A percentile compares a stretch with the other conserved stretches of the same genome.
Evolutionary conservation across 345 rosid genomes (phyloP).

Genomic region (Cardamine chenopodiifolia): DNA sequence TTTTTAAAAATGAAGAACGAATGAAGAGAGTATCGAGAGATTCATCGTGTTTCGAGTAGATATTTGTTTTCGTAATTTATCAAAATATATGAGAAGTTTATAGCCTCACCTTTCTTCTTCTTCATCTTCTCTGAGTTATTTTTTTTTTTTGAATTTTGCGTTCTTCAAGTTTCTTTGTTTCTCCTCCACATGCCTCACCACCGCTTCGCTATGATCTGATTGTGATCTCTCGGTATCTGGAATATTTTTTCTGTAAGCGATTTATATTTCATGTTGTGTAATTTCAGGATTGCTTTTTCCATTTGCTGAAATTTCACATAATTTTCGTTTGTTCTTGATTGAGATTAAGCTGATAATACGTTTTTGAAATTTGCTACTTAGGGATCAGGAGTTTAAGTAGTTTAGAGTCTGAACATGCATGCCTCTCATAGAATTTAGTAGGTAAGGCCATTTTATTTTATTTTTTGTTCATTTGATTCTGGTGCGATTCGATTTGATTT

Average conservation of each 20-base stretch:
- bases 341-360: neutral
- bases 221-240: constrained; percentile 34
- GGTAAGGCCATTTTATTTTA: neutral
- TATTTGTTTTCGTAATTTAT: constrained; percentile 33
- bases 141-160: constrained; percentile 10
- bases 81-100: constrained; percentile 35
- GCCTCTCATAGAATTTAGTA: neutral
- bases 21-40: constrained; percentile 24
- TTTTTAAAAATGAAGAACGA: constrained; percentile 15
- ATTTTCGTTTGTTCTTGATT: constrained; percentile 13
- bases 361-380: neutral
- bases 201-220: constrained; percentile 32
- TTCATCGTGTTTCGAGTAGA: constrained; percentile 29
- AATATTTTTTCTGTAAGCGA: neutral
- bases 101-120: constrained; percentile 40
- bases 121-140: constrained; percentile 1
- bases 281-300: constrained; percentile 16
- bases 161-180: constrained; percentile 11
- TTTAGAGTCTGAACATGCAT: constrained; percentile 27
- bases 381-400: neutral
- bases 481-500: constrained; percentile 27
- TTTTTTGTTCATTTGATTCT: constrained; percentile 22
- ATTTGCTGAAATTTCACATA: constrained; percentile 7
- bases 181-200: constrained; percentile 17
- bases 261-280: constrained; percentile 8